Percentiles rank a stretch among this genome's conserved stretches.
Evolutionary conservation across 495 filamentous ascomycete genomes (phyloP).

Genomic region (Staphylotrichum longicolle): DNA sequence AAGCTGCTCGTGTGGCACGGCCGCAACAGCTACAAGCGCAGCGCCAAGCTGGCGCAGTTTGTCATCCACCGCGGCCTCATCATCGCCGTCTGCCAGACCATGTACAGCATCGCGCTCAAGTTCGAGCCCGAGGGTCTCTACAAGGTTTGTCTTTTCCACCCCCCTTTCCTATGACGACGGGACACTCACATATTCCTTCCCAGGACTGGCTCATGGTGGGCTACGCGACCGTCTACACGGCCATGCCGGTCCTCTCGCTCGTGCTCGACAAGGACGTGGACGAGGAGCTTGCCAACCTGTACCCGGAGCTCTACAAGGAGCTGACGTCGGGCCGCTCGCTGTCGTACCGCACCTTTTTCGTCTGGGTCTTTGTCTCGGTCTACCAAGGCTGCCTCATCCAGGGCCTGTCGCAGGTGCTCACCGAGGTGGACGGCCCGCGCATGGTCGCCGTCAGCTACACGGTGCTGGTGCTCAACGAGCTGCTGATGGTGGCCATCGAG

Average conservation of each 20-base stretch:
- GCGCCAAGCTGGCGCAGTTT: slow-evolving; percentile 93
- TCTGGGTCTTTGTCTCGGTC: slow-evolving; percentile 92
- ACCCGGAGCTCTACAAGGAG: slow-evolving; percentile 97
- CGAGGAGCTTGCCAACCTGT: slow-evolving; percentile 86
- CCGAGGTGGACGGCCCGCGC: slow-evolving; percentile 63
- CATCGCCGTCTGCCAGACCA: slow-evolving; percentile 91
- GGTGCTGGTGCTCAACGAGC: slow-evolving; percentile 87
- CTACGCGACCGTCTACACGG: slow-evolving; percentile 95
- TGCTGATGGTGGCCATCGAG: slow-evolving; percentile 94
- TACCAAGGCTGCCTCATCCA: slow-evolving; percentile 96
- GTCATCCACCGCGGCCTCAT: slow-evolving; percentile 97
- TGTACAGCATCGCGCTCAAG: slow-evolving; percentile 88
- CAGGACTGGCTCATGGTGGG: slow-evolving; percentile 95
- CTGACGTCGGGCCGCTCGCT: slow-evolving; percentile 79
- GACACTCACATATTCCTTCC: slow-evolving; percentile 23
- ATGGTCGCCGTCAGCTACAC: slow-evolving; percentile 94
- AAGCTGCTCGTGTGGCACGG: slow-evolving; percentile 98
- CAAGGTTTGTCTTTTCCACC: slow-evolving; percentile 46
- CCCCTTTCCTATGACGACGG: background rate
- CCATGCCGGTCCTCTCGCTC: slow-evolving; percentile 90
- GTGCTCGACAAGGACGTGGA: slow-evolving; percentile 95
- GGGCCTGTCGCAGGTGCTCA: slow-evolving; percentile 81
- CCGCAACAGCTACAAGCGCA: slow-evolving; percentile 92
- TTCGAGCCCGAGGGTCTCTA: slow-evolving; percentile 95
- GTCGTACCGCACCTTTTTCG: slow-evolving; percentile 90